phyloP scores from a whole-genome alignment of 306 rosid species.

The Cyamopsis tetragonoloba region DNA sequence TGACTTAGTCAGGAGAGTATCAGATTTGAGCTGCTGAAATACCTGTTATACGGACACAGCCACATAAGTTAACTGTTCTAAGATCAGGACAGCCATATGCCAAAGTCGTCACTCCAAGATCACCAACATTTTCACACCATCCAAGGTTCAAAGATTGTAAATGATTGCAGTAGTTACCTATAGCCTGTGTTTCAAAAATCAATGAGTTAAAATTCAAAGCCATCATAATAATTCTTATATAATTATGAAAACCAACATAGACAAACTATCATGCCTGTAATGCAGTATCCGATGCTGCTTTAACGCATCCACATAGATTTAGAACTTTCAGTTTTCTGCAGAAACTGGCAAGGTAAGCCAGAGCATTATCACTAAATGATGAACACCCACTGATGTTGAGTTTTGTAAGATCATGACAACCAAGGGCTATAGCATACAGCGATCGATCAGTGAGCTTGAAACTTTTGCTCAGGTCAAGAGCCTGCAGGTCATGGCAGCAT shows the following conservation, averaged over 20 bases:
- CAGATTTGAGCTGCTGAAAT: neutral
- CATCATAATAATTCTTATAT: neutral
- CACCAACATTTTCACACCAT: constrained; percentile 85
- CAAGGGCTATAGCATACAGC: constrained; percentile 61
- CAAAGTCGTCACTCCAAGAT: constrained; percentile 80
- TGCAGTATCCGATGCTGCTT: constrained; percentile 75
- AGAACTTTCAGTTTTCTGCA: constrained; percentile 66
- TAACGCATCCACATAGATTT: constrained; percentile 87
- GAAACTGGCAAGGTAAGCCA: constrained; percentile 68
- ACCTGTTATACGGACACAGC: constrained; percentile 89
- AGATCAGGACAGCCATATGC: constrained; percentile 94
- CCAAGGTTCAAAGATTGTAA: constrained; percentile 83
- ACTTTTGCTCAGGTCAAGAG: constrained; percentile 93
- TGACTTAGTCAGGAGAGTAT: neutral
- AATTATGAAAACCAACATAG: neutral
- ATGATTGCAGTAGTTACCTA: constrained; percentile 72
- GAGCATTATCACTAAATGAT: constrained; percentile 67
- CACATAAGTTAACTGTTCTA: constrained; percentile 72
- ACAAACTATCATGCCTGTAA: constrained; percentile 54
- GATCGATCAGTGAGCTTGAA: constrained; percentile 81
- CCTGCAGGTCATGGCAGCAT: constrained; percentile 75
- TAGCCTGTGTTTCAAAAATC: constrained; percentile 51
- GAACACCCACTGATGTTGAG: constrained; percentile 87
- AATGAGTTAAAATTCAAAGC: neutral
- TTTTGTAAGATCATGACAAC: constrained; percentile 64